phyloP scores from a whole-genome alignment of 208 protist genomes.

The Hexamita inflata region DNA sequence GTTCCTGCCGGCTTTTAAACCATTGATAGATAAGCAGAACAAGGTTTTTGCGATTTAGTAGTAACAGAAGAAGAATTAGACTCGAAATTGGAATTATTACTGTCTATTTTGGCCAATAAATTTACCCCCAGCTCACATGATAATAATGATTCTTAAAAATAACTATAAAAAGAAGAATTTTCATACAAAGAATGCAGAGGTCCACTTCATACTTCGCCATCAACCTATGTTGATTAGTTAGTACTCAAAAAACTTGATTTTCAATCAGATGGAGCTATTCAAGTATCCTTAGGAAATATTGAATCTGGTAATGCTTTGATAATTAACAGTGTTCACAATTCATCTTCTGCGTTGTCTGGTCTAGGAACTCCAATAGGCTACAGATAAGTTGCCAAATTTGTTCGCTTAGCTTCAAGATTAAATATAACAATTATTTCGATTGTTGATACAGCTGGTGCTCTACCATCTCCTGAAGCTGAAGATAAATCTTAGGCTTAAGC shows the following conservation, averaged over 20 bases:
- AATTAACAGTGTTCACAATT: neutral
- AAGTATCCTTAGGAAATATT: neutral
- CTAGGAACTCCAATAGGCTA: conserved; percentile 19
- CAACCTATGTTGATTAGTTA: neutral
- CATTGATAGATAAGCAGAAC: neutral
- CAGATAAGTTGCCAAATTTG: neutral
- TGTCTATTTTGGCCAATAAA: neutral
- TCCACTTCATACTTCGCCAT: neutral
- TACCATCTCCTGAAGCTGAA: conserved; percentile 10
- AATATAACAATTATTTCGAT: conserved; percentile 1
- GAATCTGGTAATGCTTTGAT: neutral
- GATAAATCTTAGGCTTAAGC: conserved; percentile 4
- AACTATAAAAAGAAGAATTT: neutral
- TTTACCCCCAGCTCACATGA: neutral
- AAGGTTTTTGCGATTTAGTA: neutral
- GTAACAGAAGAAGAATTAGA: neutral
- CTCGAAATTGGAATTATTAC: neutral
- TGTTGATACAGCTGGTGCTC: conserved; percentile 22
- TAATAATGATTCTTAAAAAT: neutral
- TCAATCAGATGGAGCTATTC: neutral
- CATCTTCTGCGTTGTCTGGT: neutral
- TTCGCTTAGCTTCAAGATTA: neutral
- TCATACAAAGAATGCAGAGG: neutral
- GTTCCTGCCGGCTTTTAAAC: conserved; percentile 47
- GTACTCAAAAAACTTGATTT: neutral